Base-by-base conservation (phyloP, 441 rosid genomes). In the Populus hybrid region DNA sequence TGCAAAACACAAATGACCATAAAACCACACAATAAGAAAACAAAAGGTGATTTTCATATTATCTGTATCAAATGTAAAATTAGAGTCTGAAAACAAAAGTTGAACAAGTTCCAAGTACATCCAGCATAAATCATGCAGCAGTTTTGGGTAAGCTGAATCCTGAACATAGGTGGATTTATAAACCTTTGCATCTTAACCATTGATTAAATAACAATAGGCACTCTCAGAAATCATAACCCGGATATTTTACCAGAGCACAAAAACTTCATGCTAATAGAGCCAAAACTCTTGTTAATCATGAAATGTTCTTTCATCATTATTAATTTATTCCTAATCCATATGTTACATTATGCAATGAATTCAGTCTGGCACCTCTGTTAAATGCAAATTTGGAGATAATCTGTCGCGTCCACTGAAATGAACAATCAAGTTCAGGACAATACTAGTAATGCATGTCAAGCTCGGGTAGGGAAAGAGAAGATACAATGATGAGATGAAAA, bases 1-100 rank as follows among this genome's bases (percentile, higher is more conserved):
- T 96, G 91, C 78, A 84, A 79, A 82, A 72, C 38, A 3, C 9
- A 32, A 40, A 71, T 12, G 10, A 26, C 35, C 6, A 36, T 8
- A 66, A 3, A 76, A 26, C 16, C 11, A 50, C n/a, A 50, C 19
- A 16, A 50, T 50, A 50, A 14, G 19, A 50, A 50, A 65, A 74
- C 35, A 50, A 42, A 70, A 4, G 46, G 0, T 74, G 50, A 53
- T 53, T 53, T 53, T n/a, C 6, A 5, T 30, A 53, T 16, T 53
- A 53, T 16, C n/a, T 2, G n/a, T 53, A 53, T 53, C 61, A 66
- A 26, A 66, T 28, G 18, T 66, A 26, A 66, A 23, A 66, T 30
- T 24, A 26, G 34, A 30, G 1, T 66, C 34, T 9, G 32, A 26
- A 66, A 66, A 21, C 4, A 24, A 11, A 14, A 1, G 19, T 21